Evolutionary conservation across 768 basidiomycete genomes (phyloP).

Genomic region (Lentinula sp.): DNA sequence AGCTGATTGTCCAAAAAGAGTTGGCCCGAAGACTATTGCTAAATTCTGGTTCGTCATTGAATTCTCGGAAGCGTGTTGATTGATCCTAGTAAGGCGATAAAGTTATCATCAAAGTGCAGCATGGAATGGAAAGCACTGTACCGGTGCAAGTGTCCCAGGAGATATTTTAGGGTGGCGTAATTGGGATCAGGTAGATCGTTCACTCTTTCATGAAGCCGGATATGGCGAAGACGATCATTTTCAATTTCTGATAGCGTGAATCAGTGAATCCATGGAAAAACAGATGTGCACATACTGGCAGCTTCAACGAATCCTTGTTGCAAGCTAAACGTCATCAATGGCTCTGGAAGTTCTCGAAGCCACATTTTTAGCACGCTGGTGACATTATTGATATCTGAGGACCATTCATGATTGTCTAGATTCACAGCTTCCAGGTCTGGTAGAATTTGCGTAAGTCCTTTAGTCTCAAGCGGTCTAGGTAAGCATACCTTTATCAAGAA

Average conservation of each 20-base stretch:
- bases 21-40: slow-evolving; percentile 97
- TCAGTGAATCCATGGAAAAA: not conserved
- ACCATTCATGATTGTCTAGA: slow-evolving; percentile 85
- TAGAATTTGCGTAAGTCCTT: not conserved
- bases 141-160: slow-evolving; percentile 92
- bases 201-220: slow-evolving; percentile 92
- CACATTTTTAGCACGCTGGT: slow-evolving; percentile 94
- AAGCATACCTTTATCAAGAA: slow-evolving; percentile 72
- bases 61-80: slow-evolving; percentile 69
- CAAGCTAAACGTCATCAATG: slow-evolving; percentile 74
- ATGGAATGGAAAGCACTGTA: slow-evolving; percentile 21
- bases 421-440: slow-evolving; percentile 82
- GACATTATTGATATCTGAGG: slow-evolving; percentile 91
- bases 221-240: slow-evolving; percentile 91
- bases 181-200: slow-evolving; percentile 99
- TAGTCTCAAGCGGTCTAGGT: not conserved
- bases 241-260: slow-evolving; percentile 58
- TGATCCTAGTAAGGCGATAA: slow-evolving; percentile 49
- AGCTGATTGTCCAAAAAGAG: slow-evolving; percentile 74
- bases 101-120: not conserved
- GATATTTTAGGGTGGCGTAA: slow-evolving; percentile 93
- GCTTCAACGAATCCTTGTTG: slow-evolving; percentile 95
- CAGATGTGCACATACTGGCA: slow-evolving; percentile 58
- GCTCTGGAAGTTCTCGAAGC: slow-evolving; percentile 94
- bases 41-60: slow-evolving; percentile 93